Evolutionary conservation across 2,329 filamentous ascomycete genomes (phyloP).

Genomic region (Lachnellula hyalina): DNA sequence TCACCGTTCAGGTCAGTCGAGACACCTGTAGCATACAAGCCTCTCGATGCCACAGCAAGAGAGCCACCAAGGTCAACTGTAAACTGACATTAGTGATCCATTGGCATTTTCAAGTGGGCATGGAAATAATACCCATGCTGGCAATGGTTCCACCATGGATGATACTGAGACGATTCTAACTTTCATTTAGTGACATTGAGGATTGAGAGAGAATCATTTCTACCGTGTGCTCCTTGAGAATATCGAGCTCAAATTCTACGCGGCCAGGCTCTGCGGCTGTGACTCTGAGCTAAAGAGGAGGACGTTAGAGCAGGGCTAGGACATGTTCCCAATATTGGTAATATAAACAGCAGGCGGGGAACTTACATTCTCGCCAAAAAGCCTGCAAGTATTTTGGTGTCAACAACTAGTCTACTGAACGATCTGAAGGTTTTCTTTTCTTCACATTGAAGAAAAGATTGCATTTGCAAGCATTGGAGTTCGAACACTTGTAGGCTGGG

Average conservation of each 20-base stretch:
- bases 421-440: no score
- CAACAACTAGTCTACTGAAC: background rate
- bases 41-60: conserved; percentile 59
- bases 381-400: conserved; percentile 15
- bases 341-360: background rate
- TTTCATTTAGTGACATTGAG: background rate
- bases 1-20: conserved; percentile 60
- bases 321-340: background rate
- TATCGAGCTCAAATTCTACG: conserved; percentile 72
- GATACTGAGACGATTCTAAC: conserved; percentile 68
- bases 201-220: conserved; percentile 18
- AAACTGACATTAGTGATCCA: conserved; percentile 2
- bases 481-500: background rate
- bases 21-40: conserved; percentile 57
- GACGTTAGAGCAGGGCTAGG: background rate
- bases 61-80: conserved; percentile 59
- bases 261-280: conserved; percentile 58
- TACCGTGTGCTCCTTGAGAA: conserved; percentile 70
- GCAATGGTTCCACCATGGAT: conserved; percentile 76
- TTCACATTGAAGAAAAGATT: no score
- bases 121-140: conserved; percentile 45
- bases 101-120: background rate
- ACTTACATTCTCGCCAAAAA: conserved; percentile 32
- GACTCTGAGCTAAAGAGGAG: conserved; percentile 53
- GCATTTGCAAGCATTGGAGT: no score